Evolutionary conservation across 2,329 filamentous ascomycete species (phyloP), one percentile per base, ranked within the genome.

Genomic region (Pseudocercospora fuligena): DNA sequence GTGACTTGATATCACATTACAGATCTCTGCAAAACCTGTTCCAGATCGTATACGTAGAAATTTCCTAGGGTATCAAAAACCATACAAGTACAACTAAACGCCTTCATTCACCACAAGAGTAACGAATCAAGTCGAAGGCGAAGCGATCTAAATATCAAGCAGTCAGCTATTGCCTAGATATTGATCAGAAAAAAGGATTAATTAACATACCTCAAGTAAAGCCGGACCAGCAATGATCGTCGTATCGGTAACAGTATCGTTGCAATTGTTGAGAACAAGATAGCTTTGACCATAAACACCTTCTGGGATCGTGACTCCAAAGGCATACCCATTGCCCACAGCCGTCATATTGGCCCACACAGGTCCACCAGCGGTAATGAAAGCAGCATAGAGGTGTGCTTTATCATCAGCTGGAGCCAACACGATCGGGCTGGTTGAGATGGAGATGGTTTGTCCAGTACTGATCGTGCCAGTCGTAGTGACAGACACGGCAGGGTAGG

Each of bases 201-300:
- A 36, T 58, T n/a, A 11, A 51, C 47, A 51, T 27, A 73, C 68
- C 60, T 73, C 72, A 23, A 73, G n/a, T 33, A 72, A 31, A 16
- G 64, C 65, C 16, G 72, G 72, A 19, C 71, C 72, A 57, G 72
- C 72, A 16, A 73, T 66, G 29, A 72, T 66, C 8, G 68, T 69
- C 21, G 58, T 46, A 63, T 73, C 72, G 6, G 51, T 58, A 12
- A 73, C 40, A n/a, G 51, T 64, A 11, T 67, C 66, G 23, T 67
- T 63, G 58, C 72, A 73, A 40, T 71, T 72, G 29, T 65, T 68
- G 43, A 73, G 40, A 8, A 72, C 54, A 14, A 73, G 54, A 54
- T 73, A 73, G 14, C 65, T 70, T 70, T 73, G 72, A 3, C 72
- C 72, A 16, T 56, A 58, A 11, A 72, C 68, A 8, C 71, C 69